Conservation (phyloP, 2,329 filamentous ascomycete species). For the Trematosphaeria pertusa region DNA sequence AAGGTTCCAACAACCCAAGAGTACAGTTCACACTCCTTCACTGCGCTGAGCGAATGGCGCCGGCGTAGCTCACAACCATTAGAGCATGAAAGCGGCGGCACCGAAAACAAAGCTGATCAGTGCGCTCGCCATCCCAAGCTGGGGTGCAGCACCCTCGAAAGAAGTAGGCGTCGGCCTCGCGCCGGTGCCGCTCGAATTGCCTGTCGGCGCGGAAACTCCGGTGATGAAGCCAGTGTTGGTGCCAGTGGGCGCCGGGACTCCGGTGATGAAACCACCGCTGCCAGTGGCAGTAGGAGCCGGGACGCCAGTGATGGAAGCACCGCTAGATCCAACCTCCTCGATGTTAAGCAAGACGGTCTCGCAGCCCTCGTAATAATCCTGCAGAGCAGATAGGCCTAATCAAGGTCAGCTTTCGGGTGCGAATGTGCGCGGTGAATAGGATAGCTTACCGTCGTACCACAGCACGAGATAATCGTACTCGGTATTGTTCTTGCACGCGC, state of each 20-base stretch:
- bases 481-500: slow-evolving; percentile 10
- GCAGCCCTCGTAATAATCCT: too few relatives aligned
- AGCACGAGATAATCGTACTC: slow-evolving; percentile 13
- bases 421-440: not conserved
- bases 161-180: not conserved
- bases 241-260: slow-evolving; percentile 3
- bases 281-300: slow-evolving; percentile 5
- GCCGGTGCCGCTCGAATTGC: not conserved
- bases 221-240: not conserved
- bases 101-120: not conserved
- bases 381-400: slow-evolving; percentile 10
- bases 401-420: not conserved
- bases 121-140: not conserved
- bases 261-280: slow-evolving; percentile 7
- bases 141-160: not conserved
- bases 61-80: too few relatives aligned
- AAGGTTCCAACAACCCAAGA: too few relatives aligned
- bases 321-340: not conserved
- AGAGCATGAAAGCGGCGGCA: not conserved
- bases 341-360: slow-evolving; percentile 7
- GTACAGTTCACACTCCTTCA: too few relatives aligned
- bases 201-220: not conserved
- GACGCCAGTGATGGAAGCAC: slow-evolving; percentile 8
- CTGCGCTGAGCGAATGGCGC: too few relatives aligned
- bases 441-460: slow-evolving; percentile 14